phyloP scores from a whole-genome alignment of 495 filamentous ascomycete genomes.

The Penicillium bialowiezense region DNA sequence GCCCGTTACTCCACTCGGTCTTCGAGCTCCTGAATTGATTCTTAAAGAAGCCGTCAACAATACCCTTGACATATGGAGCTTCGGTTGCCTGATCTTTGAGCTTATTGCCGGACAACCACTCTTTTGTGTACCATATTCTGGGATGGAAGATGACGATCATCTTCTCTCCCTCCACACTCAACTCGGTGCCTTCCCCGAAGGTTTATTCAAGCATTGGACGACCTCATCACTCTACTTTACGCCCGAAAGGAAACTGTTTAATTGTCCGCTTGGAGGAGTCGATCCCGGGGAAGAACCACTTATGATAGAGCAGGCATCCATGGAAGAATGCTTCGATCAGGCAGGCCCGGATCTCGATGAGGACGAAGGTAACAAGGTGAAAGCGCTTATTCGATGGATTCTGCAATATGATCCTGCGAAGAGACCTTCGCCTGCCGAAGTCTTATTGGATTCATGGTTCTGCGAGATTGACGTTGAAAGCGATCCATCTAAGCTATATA shows the following conservation, averaged over 20 bases:
- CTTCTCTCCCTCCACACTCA: slow-evolving; percentile 18
- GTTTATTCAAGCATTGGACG: slow-evolving; percentile 25
- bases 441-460: slow-evolving; percentile 33
- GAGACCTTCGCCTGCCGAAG: slow-evolving; percentile 25
- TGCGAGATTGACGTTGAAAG: slow-evolving; percentile 9
- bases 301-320: slow-evolving; percentile 11
- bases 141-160: slow-evolving; percentile 20
- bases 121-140: slow-evolving; percentile 24
- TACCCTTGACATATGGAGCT: slow-evolving; percentile 39
- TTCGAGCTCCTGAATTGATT: slow-evolving; percentile 35
- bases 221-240: slow-evolving; percentile 30
- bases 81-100: slow-evolving; percentile 39
- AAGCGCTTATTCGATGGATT: slow-evolving; percentile 29
- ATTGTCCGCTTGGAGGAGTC: slow-evolving; percentile 20
- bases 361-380: slow-evolving; percentile 25
- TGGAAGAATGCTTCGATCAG: slow-evolving; percentile 30
- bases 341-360: slow-evolving; percentile 22
- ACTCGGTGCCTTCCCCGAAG: slow-evolving; percentile 23
- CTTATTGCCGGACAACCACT: slow-evolving; percentile 29
- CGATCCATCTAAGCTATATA: not conserved
- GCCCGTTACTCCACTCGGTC: slow-evolving; percentile 27
- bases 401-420: slow-evolving; percentile 33
- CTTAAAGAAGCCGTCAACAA: slow-evolving; percentile 21
- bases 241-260: slow-evolving; percentile 26
- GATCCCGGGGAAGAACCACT: slow-evolving; percentile 8